phyloP scores from a whole-genome alignment of 1,284 basidiomycete species.

The Thelephora terrestris region DNA sequence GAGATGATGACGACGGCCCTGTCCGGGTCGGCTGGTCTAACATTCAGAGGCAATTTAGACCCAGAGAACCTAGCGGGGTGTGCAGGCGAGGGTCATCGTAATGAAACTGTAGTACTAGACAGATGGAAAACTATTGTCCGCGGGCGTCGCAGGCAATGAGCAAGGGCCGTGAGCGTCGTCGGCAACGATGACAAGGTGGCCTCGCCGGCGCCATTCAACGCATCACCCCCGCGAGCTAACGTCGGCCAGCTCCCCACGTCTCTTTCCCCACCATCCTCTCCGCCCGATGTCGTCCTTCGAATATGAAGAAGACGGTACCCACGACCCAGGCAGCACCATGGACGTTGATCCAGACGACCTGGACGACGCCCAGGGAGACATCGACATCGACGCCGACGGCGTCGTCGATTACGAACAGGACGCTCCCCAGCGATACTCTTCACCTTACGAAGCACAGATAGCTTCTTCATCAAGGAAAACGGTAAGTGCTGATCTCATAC shows the following conservation, averaged over 20 bases:
- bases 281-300: not conserved
- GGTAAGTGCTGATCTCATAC: constrained; percentile 19
- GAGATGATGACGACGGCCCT: constrained; percentile 1
- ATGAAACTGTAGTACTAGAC: too few species aligned
- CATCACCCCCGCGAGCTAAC: not conserved
- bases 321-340: constrained; percentile 25
- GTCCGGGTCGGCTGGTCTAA: not conserved
- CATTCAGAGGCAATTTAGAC: too few species aligned
- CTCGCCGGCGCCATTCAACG: not conserved
- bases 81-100: too few species aligned
- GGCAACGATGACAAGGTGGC: not conserved
- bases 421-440: constrained; percentile 17
- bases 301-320: constrained; percentile 9
- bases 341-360: constrained; percentile 35
- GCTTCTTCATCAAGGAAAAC: constrained; percentile 21
- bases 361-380: constrained; percentile 20
- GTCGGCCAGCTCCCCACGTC: not conserved
- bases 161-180: not conserved
- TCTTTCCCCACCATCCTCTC: not conserved
- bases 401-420: constrained; percentile 28
- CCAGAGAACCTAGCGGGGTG: too few species aligned
- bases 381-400: constrained; percentile 30
- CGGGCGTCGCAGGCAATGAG: too few species aligned
- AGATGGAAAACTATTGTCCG: too few species aligned
- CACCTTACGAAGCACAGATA: constrained; percentile 17